Percentiles rank a stretch among this genome's conserved stretches.
Conservation (phyloP, 2,329 filamentous ascomycete species). For the Calonectria pseudoturangicola region DNA sequence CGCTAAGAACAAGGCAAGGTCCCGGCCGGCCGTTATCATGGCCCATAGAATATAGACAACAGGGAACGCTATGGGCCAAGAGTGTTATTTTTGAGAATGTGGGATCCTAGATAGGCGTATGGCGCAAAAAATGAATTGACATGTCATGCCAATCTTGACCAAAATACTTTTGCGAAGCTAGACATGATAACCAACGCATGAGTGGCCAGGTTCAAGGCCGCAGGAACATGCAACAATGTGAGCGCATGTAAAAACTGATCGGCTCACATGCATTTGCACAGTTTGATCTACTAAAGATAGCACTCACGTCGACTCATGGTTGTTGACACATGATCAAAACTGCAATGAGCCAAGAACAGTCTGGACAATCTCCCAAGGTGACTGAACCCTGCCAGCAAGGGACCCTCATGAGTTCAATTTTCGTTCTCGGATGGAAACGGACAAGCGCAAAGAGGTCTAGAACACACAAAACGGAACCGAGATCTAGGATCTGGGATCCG, state of each 20-base stretch:
- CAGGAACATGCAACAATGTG: background rate
- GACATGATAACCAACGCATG: background rate
- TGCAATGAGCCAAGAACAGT: slow-evolving; percentile 4
- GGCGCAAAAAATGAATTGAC: slow-evolving; percentile 64
- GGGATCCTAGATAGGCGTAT: slow-evolving; percentile 64
- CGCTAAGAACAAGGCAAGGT: slow-evolving; percentile 26
- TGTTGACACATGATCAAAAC: background rate
- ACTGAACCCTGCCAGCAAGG: background rate
- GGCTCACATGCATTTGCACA: slow-evolving; percentile 7
- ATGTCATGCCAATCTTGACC: slow-evolving; percentile 51
- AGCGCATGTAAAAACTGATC: background rate
- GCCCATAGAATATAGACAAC: slow-evolving; percentile 50
- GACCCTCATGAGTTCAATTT: background rate
- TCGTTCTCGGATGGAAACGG: background rate
- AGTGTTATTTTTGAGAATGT: slow-evolving; percentile 59
- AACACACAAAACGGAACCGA: slow-evolving; percentile 11
- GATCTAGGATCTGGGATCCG: slow-evolving; percentile 9
- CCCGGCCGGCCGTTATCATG: slow-evolving; percentile 19
- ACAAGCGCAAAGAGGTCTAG: slow-evolving; percentile 6
- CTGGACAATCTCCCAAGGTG: background rate
- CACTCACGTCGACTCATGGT: slow-evolving; percentile 16
- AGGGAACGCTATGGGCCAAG: slow-evolving; percentile 47
- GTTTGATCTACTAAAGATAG: slow-evolving; percentile 29
- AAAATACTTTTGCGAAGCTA: background rate
- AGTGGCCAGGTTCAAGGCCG: background rate